These are phyloP conservation scores for Pseudopyrenochaeta lycopersici DNA, from an alignment of 2,329 filamentous ascomycete species.

Conservation along the genomic window DNA sequence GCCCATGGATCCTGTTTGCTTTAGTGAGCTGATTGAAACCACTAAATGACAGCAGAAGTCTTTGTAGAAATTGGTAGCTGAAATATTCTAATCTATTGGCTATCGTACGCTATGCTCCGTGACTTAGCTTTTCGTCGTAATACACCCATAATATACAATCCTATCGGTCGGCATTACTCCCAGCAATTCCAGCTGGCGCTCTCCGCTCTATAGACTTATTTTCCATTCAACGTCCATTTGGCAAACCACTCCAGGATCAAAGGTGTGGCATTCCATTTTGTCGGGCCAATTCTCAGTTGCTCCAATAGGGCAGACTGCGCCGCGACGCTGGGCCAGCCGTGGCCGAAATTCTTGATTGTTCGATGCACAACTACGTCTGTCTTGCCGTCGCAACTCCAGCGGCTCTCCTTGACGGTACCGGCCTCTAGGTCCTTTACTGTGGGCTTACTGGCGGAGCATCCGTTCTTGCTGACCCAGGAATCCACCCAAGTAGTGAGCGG, in stretches of 20 bases:
- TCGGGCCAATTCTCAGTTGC: too few species aligned
- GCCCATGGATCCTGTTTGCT: too few species aligned
- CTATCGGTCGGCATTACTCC: too few species aligned
- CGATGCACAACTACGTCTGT: conserved; percentile 50
- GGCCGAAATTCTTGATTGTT: conserved; percentile 48
- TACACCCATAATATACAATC: too few species aligned
- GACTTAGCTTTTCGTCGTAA: too few species aligned
- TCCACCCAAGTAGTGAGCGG: conserved; percentile 42
- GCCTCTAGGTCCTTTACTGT: conserved; percentile 39
- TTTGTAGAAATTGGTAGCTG: too few species aligned
- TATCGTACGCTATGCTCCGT: too few species aligned
- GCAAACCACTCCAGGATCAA: conserved; percentile 44
- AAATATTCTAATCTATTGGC: too few species aligned
- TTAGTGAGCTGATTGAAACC: too few species aligned
- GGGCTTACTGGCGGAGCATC: conserved; percentile 35
- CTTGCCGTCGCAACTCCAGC: conserved; percentile 28
- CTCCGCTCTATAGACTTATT: too few species aligned
- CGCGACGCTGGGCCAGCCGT: conserved; percentile 52
- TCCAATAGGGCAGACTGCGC: conserved; percentile 18
- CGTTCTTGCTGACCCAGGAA: conserved; percentile 51
- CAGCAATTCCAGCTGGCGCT: too few species aligned
- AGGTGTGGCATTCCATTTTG: conserved; percentile 25
- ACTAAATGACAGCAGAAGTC: too few species aligned
- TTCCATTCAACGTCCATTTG: conserved; percentile 32
- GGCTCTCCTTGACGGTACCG: conserved; percentile 36